Base-by-base conservation (phyloP, 2,329 filamentous ascomycete genomes). In the Calonectria naviculata region DNA sequence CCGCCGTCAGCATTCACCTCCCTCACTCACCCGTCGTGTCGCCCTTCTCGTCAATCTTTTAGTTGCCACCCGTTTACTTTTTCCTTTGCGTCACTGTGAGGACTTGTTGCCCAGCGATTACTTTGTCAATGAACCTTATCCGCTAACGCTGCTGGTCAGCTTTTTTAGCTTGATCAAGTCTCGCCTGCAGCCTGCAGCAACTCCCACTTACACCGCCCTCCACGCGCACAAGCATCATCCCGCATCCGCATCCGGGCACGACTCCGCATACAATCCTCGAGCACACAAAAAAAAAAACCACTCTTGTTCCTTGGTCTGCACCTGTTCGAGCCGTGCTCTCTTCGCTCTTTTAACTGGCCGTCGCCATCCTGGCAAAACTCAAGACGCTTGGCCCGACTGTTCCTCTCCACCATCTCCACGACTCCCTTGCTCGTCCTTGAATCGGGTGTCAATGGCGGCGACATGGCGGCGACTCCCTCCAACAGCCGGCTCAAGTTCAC, bases 401-500 rank as follows among this genome's bases (percentile, higher is more conserved):
- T 54, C 34, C 41, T 65, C 38, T 75, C 24, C 70, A 58, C 60
- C 67, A 49, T 64, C 42, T 60, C 58, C 49, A 28, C 68, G 67
- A 72, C 56, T 70, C 64, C 61, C 67, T 58, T 71, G 56, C 56
- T 71, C 73, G 58, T 38, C 38, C 36, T 28, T 52, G 60, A 71
- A 63, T 61, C 74, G 73, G 71, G 72, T 74, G 83, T 85, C 85
- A 85, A 90, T 90, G 89, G 88, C 85, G 82, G 81, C 78, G 85
- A 83, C 78, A 91, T 91, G 89, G 86, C 88, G 78, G 85, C 88
- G 73, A 90, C 89, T 84, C 89, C 89, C 72, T 83, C 83, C 74
- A 88, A 88, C 78, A 87, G 86, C 79, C 89, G 89, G 80, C 85
- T 93, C 75, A 93, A 91, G 84, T 83, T 93, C 76, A 95, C 94